These are phyloP conservation scores for Pichia insulana DNA, from an alignment of 805 yeast genomes.

Conservation along the genomic window DNA sequence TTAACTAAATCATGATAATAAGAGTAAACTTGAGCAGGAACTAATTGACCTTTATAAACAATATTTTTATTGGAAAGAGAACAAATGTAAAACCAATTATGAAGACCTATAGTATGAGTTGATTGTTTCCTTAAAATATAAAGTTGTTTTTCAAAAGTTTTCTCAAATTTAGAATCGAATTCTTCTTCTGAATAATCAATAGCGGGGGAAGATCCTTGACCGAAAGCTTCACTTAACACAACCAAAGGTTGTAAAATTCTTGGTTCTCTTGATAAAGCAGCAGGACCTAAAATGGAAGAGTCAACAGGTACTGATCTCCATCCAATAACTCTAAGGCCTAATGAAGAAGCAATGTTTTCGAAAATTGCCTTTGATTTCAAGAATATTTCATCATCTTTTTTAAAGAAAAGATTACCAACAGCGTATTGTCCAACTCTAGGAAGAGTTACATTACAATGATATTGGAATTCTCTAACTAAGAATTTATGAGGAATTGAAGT, in stretches of 20 bases:
- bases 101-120: conserved; percentile 83
- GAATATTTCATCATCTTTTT: conserved; percentile 68
- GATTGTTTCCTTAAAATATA: conserved; percentile 84
- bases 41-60: conserved; percentile 95
- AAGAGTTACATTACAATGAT: conserved; percentile 54
- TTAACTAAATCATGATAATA: conserved; percentile 89
- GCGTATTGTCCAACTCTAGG: conserved; percentile 87
- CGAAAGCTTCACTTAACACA: conserved; percentile 48
- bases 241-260: conserved; percentile 87
- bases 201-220: conserved; percentile 28
- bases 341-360: conserved; percentile 66
- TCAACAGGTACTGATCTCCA: conserved; percentile 96
- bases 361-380: conserved; percentile 66
- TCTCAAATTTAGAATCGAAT: conserved; percentile 47
- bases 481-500: conserved; percentile 87
- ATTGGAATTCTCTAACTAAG: conserved; percentile 74
- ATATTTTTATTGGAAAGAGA: conserved; percentile 82
- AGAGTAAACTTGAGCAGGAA: conserved; percentile 91
- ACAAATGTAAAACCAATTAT: conserved; percentile 96
- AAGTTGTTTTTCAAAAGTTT: conserved; percentile 71
- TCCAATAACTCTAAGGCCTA: conserved; percentile 78
- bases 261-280: conserved; percentile 90
- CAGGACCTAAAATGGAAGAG: conserved; percentile 90
- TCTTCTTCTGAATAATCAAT: conserved; percentile 36
- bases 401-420: conserved; percentile 89